Evolutionary conservation across 164 flowering plant genomes (phyloP), one percentile per base, ranked within the genome.

Genomic region (Magnolia sinica): DNA sequence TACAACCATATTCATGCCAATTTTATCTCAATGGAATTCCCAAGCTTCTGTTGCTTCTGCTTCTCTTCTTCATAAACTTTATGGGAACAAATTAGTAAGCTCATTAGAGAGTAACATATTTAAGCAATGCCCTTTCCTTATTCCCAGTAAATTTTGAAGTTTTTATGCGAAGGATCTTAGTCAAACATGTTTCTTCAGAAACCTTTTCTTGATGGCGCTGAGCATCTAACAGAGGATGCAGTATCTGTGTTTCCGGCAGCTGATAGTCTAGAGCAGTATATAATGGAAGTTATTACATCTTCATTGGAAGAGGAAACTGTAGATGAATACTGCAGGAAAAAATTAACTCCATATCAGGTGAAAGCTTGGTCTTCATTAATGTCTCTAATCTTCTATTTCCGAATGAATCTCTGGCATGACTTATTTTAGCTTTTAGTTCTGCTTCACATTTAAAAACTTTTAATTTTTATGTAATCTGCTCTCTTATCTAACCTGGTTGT

Each of bases 171-270:
- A 31, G 73, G 68, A 58, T 24, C 76, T 82, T 78, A 81, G 76
- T 68, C 19, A 64, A 65, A 63, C 29, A 4, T 79, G 8, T 64
- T 79, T 45, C 83, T 61, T 75, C 92, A 96, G 99, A 96, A 91
- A 89, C 99, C 99, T 65, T 94, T 96, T 77, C 90, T 94, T 76
- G 91, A 88, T 75, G 84, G 89, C 63, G 92, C 87, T 79, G 97
- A 94, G 70, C 97, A 96, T 84, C 89, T 96, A 72, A 91, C 97
- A 8, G 99, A 96, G 84, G 98, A 96, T 87, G 95, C 88, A 51
- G 94, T 89, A 49, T 88, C 94, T 81, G 98, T 96, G 75, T 89
- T 92, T 76, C 95, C 97, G 7, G 94, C 95, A 71, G 97, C 99
- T 77, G 94, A 91, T 86, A 83, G 84, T 83, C 91, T 96, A 78